phyloP scores from a whole-genome alignment of 2,329 filamentous ascomycete genomes.

The Colletotrichum melonis region DNA sequence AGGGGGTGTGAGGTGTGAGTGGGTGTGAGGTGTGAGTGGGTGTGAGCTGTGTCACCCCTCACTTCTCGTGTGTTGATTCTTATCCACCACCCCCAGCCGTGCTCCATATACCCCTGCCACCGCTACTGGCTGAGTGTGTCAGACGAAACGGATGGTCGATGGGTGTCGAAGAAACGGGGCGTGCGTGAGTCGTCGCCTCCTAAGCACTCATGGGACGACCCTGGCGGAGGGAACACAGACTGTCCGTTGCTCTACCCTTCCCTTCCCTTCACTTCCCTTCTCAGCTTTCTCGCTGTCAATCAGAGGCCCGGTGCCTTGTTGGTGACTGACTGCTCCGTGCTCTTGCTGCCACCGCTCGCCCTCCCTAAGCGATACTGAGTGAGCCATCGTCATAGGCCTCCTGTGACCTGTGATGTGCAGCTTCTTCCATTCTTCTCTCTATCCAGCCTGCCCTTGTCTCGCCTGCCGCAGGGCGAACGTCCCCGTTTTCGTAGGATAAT shows the following conservation, averaged over 20 bases:
- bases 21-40: neutral
- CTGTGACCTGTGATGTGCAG: constrained; percentile 17
- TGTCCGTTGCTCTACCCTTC: constrained; percentile 25
- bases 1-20: constrained; percentile 35
- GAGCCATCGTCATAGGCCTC: constrained; percentile 9
- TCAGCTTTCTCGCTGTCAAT: neutral
- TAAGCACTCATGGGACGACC: constrained; percentile 33
- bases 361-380: neutral
- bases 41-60: neutral
- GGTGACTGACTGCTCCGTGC: constrained; percentile 24
- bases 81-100: constrained; percentile 28
- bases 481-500: neutral
- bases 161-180: constrained; percentile 35
- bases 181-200: constrained; percentile 34
- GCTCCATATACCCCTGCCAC: constrained; percentile 33
- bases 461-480: constrained; percentile 6
- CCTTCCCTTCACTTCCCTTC: constrained; percentile 16
- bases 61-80: constrained; percentile 30
- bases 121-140: constrained; percentile 31
- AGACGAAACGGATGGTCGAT: constrained; percentile 35
- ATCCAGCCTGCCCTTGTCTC: neutral
- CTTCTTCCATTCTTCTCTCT: constrained; percentile 10
- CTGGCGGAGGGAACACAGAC: constrained; percentile 27
- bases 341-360: neutral
- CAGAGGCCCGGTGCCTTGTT: constrained; percentile 20